Evolutionary conservation across 2,329 filamentous ascomycete species (phyloP).

Genomic region (Fusarium hostae): DNA sequence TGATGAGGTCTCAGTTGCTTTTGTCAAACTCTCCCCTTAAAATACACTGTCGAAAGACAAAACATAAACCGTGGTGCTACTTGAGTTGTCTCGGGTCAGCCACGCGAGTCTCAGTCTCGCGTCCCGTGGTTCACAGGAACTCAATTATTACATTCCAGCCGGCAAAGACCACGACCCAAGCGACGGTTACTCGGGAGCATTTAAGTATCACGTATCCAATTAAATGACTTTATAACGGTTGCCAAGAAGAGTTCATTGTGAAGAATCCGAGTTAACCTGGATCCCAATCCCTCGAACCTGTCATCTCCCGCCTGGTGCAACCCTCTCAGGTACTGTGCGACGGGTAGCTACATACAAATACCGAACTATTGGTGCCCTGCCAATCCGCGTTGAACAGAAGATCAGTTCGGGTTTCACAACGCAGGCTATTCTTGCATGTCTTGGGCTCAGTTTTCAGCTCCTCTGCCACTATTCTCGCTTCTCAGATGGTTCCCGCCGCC

Average conservation of each 20-base stretch:
- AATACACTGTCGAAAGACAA: conserved; percentile 3
- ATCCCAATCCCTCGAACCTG: conserved; percentile 3
- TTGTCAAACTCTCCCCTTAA: not conserved
- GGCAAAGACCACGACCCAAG: not conserved
- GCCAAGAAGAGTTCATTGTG: not conserved
- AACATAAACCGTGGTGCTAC: conserved; percentile 1
- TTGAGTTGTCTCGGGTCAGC: conserved; percentile 35
- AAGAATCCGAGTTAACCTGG: not conserved
- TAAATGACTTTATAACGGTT: conserved; percentile 9
- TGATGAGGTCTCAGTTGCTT: not conserved
- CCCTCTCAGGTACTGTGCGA: conserved; percentile 5
- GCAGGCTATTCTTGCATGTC: conserved; percentile 11
- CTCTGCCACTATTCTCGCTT: conserved; percentile 8
- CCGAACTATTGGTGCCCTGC: conserved; percentile 4
- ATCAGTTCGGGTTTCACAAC: conserved; percentile 6
- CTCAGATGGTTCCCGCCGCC: conserved; percentile 26
- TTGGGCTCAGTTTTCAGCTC: conserved; percentile 14
- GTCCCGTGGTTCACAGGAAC: conserved; percentile 3
- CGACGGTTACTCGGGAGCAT: conserved; percentile 4
- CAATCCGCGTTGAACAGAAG: conserved; percentile 13
- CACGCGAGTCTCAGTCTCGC: conserved; percentile 31
- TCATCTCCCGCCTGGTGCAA: not conserved
- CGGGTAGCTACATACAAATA: conserved; percentile 18
- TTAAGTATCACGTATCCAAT: not conserved
- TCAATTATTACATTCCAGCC: conserved; percentile 15